Evolutionary conservation across 257 asterid genomes (phyloP).

Genomic region (Solanum clarkiae): DNA sequence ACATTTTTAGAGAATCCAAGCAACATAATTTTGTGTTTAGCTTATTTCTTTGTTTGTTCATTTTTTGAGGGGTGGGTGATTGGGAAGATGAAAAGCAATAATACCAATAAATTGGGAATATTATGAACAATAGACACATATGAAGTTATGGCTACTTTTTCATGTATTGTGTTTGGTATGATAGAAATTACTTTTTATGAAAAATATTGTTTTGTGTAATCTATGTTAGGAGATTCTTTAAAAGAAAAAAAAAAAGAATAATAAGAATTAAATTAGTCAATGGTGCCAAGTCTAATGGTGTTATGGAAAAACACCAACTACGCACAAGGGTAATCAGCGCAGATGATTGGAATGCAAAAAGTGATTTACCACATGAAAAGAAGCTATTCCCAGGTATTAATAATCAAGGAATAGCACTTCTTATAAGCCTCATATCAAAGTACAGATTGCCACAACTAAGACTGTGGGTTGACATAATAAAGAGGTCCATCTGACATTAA

Average conservation of each 20-base stretch:
- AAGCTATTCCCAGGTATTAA: background rate
- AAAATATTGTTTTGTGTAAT: background rate
- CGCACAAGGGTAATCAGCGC: background rate
- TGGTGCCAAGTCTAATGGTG: background rate
- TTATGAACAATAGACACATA: background rate
- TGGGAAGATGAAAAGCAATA: background rate
- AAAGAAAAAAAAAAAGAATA: background rate
- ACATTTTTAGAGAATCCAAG: background rate
- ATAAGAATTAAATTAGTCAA: background rate
- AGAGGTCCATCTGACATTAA: background rate
- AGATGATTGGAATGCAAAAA: background rate
- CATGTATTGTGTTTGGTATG: background rate
- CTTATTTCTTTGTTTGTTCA: background rate
- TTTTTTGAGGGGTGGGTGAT: background rate
- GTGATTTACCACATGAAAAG: slow-evolving; percentile 15
- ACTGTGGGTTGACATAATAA: background rate
- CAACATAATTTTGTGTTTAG: background rate
- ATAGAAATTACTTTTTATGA: background rate
- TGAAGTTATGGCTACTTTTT: background rate
- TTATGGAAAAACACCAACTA: background rate
- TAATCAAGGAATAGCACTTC: background rate
- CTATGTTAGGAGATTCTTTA: background rate
- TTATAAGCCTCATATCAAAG: background rate
- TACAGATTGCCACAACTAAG: background rate
- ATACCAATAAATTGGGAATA: background rate